Evolutionary conservation across 2,329 filamentous ascomycete genomes (phyloP), one percentile per base, ranked within the genome.

Genomic region (Tolypocladium sp.): DNA sequence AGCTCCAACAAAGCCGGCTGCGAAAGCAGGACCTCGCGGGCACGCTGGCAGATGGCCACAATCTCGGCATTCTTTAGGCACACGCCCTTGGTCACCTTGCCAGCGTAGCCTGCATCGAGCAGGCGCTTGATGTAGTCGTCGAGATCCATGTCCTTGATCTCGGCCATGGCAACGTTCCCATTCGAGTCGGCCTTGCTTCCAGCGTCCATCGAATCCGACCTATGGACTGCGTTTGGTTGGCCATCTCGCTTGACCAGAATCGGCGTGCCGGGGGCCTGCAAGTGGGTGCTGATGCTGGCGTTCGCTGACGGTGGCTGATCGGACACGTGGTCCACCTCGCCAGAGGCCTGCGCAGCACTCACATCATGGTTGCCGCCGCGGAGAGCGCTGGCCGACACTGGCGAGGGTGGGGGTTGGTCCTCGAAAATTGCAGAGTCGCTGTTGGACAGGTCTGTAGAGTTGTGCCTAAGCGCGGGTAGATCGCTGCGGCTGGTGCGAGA

Each of bases 51-150:
- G 64, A 99, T 93, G 61, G 93, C 92, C 54, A 88, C 89, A 64
- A 99, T 97, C 74, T 99, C 94, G 44, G 94, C 94, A 71, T 99
- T 97, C 79, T 96, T 97, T 61, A 99, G 80, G 67, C 92, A 97
- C 30, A 97, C 93, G 27, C 92, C 91, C 80, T 99, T 99, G 63
- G 94, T 97, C 66, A 97, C 91, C 75, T 99, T 99, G 64, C 92
- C 92, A 52, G 92, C 90, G 71, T 99, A 99, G 15, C 90, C 94
- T 12, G 94, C 93, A 73, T 99, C 94, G 58, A 99, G 79, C 51
- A 99, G 83, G 51, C 94, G 87, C 68, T 92, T 92, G 71, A 99
- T 99, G 81, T 96, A 97, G 70, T 99, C 94, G 70, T 99, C 94
- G 37, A 99, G 80, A 71, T 99, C 94, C 66, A 94, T 90, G 41